Evolutionary conservation across 2,329 filamentous ascomycete genomes (phyloP).

Genomic region (Ophiostoma perfectum): DNA sequence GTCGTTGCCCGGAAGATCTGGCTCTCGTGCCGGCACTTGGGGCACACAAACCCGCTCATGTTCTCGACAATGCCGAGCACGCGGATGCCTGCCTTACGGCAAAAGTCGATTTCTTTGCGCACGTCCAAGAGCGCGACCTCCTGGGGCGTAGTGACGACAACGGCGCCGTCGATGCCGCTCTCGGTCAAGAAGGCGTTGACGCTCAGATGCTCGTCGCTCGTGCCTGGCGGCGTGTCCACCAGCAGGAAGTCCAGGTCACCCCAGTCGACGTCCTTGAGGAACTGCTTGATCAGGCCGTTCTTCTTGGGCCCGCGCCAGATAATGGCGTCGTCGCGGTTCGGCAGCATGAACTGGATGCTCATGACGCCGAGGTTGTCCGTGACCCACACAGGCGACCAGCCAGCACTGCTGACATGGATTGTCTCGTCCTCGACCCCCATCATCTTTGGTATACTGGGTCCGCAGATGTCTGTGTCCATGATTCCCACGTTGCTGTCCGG

Average conservation of each 20-base stretch:
- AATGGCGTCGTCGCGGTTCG: conserved; percentile 85
- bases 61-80: conserved; percentile 93
- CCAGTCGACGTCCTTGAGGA: conserved; percentile 97
- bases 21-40: conserved; percentile 73
- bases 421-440: conserved; percentile 93
- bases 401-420: conserved; percentile 80
- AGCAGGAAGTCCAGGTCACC: conserved; percentile 88
- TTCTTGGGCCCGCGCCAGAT: conserved; percentile 99
- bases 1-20: conserved; percentile 91
- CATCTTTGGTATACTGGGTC: conserved; percentile 96
- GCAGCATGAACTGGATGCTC: conserved; percentile 98
- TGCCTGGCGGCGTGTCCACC: conserved; percentile 93
- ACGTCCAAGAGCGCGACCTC: conserved; percentile 91
- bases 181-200: conserved; percentile 90
- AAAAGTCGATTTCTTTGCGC: conserved; percentile 96
- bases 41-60: conserved; percentile 96
- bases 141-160: conserved; percentile 90
- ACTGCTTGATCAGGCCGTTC: conserved; percentile 96
- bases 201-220: conserved; percentile 88
- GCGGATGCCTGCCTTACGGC: conserved; percentile 83
- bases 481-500: conserved; percentile 76
- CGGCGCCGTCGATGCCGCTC: conserved; percentile 85
- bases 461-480: conserved; percentile 98
- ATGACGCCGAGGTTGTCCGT: conserved; percentile 91
- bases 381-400: conserved; percentile 95